These are phyloP conservation scores for Russula sp. DNA, from an alignment of 768 basidiomycete genomes.

Conservation along the genomic window DNA sequence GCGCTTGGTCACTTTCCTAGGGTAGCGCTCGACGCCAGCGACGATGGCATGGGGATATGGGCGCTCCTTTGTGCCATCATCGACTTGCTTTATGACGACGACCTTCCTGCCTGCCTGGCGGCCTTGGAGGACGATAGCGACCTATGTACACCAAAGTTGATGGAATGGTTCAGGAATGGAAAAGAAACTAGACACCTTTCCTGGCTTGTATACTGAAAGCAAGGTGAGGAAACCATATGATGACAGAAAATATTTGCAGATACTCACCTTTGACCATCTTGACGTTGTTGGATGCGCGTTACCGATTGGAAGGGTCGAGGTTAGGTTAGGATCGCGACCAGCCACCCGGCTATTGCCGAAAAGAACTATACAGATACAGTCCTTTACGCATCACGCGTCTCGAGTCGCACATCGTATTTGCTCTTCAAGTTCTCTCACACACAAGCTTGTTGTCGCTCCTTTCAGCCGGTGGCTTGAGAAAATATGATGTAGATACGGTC, in stretches of 20 bases:
- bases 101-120: conserved; percentile 99
- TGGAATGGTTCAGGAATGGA: background rate
- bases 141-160: conserved; percentile 38
- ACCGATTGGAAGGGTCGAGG: conserved; percentile 2
- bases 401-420: too few relatives aligned
- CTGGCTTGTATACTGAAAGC: conserved; percentile 81
- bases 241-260: background rate
- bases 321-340: conserved; percentile 4
- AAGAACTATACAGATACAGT: conserved; percentile 28
- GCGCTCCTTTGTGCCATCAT: conserved; percentile 94
- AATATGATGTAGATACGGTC: too few relatives aligned
- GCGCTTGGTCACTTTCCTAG: conserved; percentile 92
- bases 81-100: conserved; percentile 95
- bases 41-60: conserved; percentile 98
- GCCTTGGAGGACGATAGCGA: conserved; percentile 96
- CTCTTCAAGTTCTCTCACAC: too few relatives aligned
- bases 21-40: conserved; percentile 97
- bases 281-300: conserved; percentile 17
- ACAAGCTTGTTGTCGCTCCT: too few relatives aligned
- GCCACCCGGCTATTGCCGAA: conserved; percentile 29
- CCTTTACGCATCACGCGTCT: background rate
- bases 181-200: conserved; percentile 56
- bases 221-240: background rate
- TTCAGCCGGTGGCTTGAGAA: too few relatives aligned
- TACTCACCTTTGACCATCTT: conserved; percentile 31